Conservation (phyloP, 1,139 yeast species). For the Blastobotrys elegans region DNA sequence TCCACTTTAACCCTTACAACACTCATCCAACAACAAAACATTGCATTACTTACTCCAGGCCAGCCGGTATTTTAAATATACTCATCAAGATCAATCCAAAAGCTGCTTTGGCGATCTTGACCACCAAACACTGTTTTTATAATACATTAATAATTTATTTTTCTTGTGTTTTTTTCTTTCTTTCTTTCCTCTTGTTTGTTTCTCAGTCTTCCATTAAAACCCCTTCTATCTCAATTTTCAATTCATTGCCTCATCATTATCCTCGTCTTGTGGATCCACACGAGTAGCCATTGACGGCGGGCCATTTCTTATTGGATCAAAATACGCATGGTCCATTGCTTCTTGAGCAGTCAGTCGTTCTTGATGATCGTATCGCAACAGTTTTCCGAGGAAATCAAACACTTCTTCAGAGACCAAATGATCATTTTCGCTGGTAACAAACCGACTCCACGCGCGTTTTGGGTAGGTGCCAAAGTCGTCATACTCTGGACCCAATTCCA, state of each 20-base stretch:
- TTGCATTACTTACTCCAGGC: no score
- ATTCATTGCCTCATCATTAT: constrained; percentile 8
- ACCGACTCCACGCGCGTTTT: constrained; percentile 76
- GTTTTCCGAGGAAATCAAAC: constrained; percentile 69
- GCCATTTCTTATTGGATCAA: constrained; percentile 33
- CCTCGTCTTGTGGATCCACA: neutral
- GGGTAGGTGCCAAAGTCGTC: constrained; percentile 69
- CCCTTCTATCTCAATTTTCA: neutral
- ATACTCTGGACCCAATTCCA: constrained; percentile 72
- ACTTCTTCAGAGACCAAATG: constrained; percentile 62
- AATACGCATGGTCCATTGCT: constrained; percentile 81
- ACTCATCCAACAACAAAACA: no score
- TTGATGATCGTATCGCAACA: constrained; percentile 84
- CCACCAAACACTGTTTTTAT: no score
- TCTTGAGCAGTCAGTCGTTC: constrained; percentile 83
- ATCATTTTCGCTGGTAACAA: constrained; percentile 66
- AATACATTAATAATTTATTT: neutral
- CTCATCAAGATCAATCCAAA: no score
- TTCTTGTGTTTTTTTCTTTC: neutral
- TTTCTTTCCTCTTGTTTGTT: neutral
- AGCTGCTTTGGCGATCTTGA: no score
- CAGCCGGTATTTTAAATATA: no score
- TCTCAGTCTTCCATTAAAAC: neutral
- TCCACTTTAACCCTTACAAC: no score
- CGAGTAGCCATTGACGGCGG: constrained; percentile 5